Conservation (phyloP, 225 moss, liverwort and hornwort genomes). For the Thuidium tamariscinum region DNA sequence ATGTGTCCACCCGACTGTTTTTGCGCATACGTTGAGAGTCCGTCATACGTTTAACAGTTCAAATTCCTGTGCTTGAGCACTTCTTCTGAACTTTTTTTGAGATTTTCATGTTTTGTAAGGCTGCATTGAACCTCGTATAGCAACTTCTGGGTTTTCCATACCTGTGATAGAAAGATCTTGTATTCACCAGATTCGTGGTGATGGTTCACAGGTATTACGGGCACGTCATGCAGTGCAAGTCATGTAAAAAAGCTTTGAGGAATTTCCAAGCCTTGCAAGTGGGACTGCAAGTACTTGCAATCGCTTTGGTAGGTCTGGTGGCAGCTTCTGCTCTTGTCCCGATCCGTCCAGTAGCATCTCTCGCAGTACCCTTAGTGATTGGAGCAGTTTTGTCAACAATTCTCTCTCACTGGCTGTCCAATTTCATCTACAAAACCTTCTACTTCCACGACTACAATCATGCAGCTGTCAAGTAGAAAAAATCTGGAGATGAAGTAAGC, state of each 20-base stretch:
- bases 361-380: slow-evolving; percentile 34
- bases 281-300: slow-evolving; percentile 34
- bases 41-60: background rate
- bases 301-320: slow-evolving; percentile 44
- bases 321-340: slow-evolving; percentile 33
- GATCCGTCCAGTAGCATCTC: slow-evolving; percentile 6
- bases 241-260: slow-evolving; percentile 16
- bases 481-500: background rate
- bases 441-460: slow-evolving; percentile 77
- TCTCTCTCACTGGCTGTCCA: slow-evolving; percentile 29
- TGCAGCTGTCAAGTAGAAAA: slow-evolving; percentile 45
- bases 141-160: background rate
- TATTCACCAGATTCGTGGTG: background rate
- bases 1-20: background rate
- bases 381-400: slow-evolving; percentile 32
- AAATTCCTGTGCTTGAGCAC: background rate
- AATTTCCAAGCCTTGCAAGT: slow-evolving; percentile 25
- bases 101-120: background rate
- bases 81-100: background rate
- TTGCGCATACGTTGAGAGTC: background rate
- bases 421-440: slow-evolving; percentile 44
- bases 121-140: background rate
- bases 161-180: background rate
- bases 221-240: slow-evolving; percentile 38
- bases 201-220: slow-evolving; percentile 10